Conservation (phyloP, 306 rosid genomes). For the Gillenia trifoliata region DNA sequence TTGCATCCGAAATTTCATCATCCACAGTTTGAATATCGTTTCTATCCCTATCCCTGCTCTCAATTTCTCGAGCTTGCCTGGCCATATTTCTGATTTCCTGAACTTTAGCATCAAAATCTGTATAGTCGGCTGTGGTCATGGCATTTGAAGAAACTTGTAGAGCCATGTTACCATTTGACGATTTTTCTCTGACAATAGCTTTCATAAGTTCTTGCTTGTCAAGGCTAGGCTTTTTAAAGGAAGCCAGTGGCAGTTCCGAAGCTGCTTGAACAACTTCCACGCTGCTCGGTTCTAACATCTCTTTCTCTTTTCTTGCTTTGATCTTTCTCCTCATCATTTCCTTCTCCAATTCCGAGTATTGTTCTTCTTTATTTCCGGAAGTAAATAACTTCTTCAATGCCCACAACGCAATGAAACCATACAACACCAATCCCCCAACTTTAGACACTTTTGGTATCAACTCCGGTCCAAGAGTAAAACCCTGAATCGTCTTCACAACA, state of each 20-base stretch:
- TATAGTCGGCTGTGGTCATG: slow-evolving; percentile 13
- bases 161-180: slow-evolving; percentile 26
- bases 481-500: slow-evolving; percentile 32
- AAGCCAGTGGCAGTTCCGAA: slow-evolving; percentile 19
- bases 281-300: slow-evolving; percentile 34
- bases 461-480: slow-evolving; percentile 42
- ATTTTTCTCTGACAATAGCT: slow-evolving; percentile 48
- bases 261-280: slow-evolving; percentile 61
- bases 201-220: slow-evolving; percentile 66
- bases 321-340: slow-evolving; percentile 91
- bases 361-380: slow-evolving; percentile 47
- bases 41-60: slow-evolving; percentile 33
- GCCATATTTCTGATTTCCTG: slow-evolving; percentile 69
- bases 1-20: slow-evolving; percentile 27
- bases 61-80: slow-evolving; percentile 41
- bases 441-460: slow-evolving; percentile 38
- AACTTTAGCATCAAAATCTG: slow-evolving; percentile 43
- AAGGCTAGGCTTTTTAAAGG: slow-evolving; percentile 52
- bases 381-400: slow-evolving; percentile 52
- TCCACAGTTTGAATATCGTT: slow-evolving; percentile 23
- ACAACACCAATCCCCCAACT: slow-evolving; percentile 54
- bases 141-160: slow-evolving; percentile 26
- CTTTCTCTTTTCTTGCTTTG: slow-evolving; percentile 69
- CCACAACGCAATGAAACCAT: slow-evolving; percentile 54
- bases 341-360: slow-evolving; percentile 48